A percentile compares a stretch with the other conserved stretches of the same genome.
Evolutionary conservation across 1,284 basidiomycete genomes (phyloP).

Genomic region (Earliella scabrosa): DNA sequence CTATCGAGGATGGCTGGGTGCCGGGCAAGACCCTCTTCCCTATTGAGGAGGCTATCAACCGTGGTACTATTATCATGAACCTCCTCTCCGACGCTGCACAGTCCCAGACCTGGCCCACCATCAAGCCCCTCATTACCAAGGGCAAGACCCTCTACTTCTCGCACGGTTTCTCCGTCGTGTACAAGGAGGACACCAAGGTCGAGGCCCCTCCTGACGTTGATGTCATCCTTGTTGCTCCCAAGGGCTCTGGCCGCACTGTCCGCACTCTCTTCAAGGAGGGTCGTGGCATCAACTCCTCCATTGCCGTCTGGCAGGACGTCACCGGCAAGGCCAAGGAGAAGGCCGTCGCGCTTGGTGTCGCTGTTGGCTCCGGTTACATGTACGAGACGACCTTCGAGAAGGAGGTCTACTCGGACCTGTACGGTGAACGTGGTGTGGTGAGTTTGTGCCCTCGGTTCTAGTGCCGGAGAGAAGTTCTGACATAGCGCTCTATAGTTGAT

Average conservation of each 20-base stretch:
- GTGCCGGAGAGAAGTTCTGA: constrained; percentile 21
- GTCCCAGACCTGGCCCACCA: constrained; percentile 89
- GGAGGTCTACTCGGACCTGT: constrained; percentile 99
- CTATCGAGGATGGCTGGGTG: constrained; percentile 97
- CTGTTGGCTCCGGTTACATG: constrained; percentile 94
- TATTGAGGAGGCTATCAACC: constrained; percentile 96
- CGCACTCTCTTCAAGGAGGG: constrained; percentile 99
- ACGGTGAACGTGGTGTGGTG: constrained; percentile 99
- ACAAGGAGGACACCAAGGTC: constrained; percentile 97
- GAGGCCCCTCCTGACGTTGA: constrained; percentile 93
- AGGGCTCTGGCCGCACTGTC: constrained; percentile 98
- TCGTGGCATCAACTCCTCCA: constrained; percentile 92
- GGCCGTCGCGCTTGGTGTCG: constrained; percentile 94
- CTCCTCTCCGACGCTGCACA: constrained; percentile 98
- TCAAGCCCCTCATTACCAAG: constrained; percentile 95
- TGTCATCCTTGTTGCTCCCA: constrained; percentile 98
- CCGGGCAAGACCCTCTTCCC: constrained; percentile 98
- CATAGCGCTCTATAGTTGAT: constrained; percentile 71
- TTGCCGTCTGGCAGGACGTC: constrained; percentile 93
- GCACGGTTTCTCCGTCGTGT: constrained; percentile 99
- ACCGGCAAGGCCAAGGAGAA: constrained; percentile 98
- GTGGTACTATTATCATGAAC: constrained; percentile 99
- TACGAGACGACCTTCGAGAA: constrained; percentile 99
- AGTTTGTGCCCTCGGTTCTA: constrained; percentile 39
- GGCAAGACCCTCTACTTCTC: constrained; percentile 99